Evolutionary conservation across 148 eudicot genomes (phyloP), one percentile per base, ranked within the genome.

Genomic region (Polygonum maritimum): DNA sequence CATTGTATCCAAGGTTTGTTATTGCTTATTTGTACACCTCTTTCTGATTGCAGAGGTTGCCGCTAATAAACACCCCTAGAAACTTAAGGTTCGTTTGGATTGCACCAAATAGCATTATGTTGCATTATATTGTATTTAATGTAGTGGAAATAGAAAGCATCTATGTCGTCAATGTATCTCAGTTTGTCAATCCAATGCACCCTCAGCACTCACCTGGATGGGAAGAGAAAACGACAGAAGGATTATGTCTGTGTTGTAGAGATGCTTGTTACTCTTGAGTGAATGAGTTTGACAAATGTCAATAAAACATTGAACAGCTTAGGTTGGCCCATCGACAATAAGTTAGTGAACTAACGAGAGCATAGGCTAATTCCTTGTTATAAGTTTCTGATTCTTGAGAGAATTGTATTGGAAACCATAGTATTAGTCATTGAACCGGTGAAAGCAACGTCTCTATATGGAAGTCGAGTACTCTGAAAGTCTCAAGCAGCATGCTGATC

Each of bases 1-100:
- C 75, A 83, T 94, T 75, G 85, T 78, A 54, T 90, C 97, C 48
- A 89, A 90, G 89, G 98, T 94, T 82, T 57, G 69, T 47, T 67
- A 38, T 49, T n/a, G 10, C 36, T 2, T 44, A 7, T 44, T 44
- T 44, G 47, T 7, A 44, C 35, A 60, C 2, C 49, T 41, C 14
- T 1, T 6, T 44, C 22, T 10, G 15, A 57, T 65, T 19, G 35
- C 44, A 11, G 19, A 41, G 38, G 26, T 71, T 41, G 74, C 67
- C 22, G 36, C 14, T 60, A 1, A 60, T 54, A 60, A 22, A 60
- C 33, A 21, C 22, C 31, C 65, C 35, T 58, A 26, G 36, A 58
- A 58, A 58, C 35, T 21, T n/a, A 51, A n/a, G 55, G 19, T 51
- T 16, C 16, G 21, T 22, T 22, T 26, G 10, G 38, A 44, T 44